Base-by-base conservation (phyloP, 768 basidiomycete species). In the Tulasnella sp. region DNA sequence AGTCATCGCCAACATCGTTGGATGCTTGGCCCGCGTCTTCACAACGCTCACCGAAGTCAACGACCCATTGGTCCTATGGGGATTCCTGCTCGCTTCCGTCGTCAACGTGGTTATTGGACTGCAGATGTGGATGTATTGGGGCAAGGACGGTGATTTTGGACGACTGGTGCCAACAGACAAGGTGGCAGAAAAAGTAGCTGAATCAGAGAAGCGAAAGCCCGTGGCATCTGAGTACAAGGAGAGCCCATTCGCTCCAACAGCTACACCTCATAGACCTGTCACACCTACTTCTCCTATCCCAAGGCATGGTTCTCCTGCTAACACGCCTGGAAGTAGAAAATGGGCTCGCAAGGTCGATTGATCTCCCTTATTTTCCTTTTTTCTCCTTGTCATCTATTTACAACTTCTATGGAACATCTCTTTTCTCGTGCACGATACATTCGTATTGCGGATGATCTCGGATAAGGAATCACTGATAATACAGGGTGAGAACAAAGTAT, bases 21-120 rank as follows among this genome's bases (percentile, higher is more conserved):
- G 95, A 20, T 95, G 91, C 65, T 69, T 89, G 32, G 95, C 93
- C 0, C 73, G 95, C 39, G 69, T 98, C 13, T 98, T 91, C 71
- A 99, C 95, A 5, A 96, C 90, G 10, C 74, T 80, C 8, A 83
- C 82, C 28, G 93, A 98, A 64, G 81, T 95, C 51, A 77, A 80
- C 45, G 95, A 98, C 64, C 58, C 63, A 6, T 71, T 95, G 57
- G 76, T 98, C 57, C 69, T 78, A 16, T 83, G 85, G 22, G 86
- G 90, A 24, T 98, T 91, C 64, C 78, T 74, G 0, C 73, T 91
- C 19, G 88, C 89, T 1, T 77, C 93, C 0, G 39, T 78, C 5
- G 70, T 98, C 8, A 99, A 99, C 65, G 55, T 79, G 52, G 70
- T 93, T n/a, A 67, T 98, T 10, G 91, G 85, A 2, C 68, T 66